These are phyloP conservation scores for Cyclotella sp. DNA, from an alignment of 108 stramenopile species.

Conservation along the genomic window DNA sequence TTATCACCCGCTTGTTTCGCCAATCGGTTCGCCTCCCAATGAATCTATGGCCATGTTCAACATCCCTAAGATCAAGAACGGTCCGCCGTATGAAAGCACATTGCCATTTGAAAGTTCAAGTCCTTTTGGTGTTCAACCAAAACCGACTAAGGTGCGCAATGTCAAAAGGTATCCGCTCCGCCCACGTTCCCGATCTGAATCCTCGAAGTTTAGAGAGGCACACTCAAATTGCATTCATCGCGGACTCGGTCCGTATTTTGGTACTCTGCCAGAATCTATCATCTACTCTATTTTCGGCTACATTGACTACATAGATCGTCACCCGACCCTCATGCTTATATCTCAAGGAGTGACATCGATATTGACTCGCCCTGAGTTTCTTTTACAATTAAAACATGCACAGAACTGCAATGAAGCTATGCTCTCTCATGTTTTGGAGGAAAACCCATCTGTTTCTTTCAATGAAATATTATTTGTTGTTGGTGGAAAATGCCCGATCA, in stretches of 20 bases:
- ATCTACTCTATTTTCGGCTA: constrained; percentile 24
- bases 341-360: constrained; percentile 25
- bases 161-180: too few relatives aligned
- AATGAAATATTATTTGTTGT: constrained; percentile 38
- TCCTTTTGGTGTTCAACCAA: not conserved
- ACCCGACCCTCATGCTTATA: constrained; percentile 23
- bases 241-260: constrained; percentile 22
- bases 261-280: constrained; percentile 28
- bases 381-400: constrained; percentile 25
- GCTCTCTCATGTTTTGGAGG: constrained; percentile 1
- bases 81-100: constrained; percentile 32
- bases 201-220: not conserved
- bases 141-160: too few relatives aligned
- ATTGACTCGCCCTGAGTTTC: constrained; percentile 29
- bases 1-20: constrained; percentile 4
- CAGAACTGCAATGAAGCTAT: not conserved
- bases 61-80: constrained; percentile 16
- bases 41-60: not conserved
- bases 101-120: constrained; percentile 7
- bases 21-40: constrained; percentile 1
- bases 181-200: too few relatives aligned
- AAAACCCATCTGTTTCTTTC: constrained; percentile 6
- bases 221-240: constrained; percentile 3
- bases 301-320: constrained; percentile 30
- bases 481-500: constrained; percentile 33